These are phyloP conservation scores for Babesia caballi DNA, from an alignment of 169 alveolate species.

Conservation along the genomic window DNA sequence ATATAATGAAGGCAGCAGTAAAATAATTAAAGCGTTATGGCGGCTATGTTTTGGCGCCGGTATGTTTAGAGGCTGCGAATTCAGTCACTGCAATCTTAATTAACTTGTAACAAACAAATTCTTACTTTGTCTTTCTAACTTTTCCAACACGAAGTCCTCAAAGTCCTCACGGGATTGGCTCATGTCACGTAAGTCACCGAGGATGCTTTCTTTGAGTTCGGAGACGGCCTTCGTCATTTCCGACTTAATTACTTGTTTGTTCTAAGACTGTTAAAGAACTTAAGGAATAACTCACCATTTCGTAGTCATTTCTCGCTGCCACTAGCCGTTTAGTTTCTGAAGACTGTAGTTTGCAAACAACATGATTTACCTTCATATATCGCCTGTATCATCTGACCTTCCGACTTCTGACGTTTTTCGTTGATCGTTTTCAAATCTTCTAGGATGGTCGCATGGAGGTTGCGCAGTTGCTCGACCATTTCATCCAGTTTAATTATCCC, in stretches of 20 bases:
- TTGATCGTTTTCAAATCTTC: not conserved
- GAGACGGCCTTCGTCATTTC: conserved; percentile 4
- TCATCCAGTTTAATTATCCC: conserved; percentile 6
- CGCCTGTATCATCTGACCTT: not conserved
- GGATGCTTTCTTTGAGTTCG: conserved; percentile 1
- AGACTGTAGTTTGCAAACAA: not conserved
- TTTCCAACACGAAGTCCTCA: conserved; percentile 49
- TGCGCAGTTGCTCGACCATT: conserved; percentile 3
- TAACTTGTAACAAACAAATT: not conserved
- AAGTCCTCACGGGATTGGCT: conserved; percentile 33
- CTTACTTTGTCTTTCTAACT: conserved; percentile 41
- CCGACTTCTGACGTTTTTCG: not conserved
- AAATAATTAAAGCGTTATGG: too few relatives aligned
- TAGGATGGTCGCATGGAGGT: not conserved
- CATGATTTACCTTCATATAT: conserved; percentile 7
- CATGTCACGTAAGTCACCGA: conserved; percentile 8
- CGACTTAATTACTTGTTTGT: not conserved
- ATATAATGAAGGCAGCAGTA: too few relatives aligned
- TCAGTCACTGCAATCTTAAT: conserved; percentile 23
- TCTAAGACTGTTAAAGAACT: not conserved
- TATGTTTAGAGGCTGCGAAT: not conserved
- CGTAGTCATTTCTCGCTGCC: not conserved
- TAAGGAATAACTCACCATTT: not conserved
- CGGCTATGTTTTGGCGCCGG: not conserved
- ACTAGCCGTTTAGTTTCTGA: conserved; percentile 23